Conservation (phyloP, 1,139 yeast species). For the Candida buenavistaensis region DNA sequence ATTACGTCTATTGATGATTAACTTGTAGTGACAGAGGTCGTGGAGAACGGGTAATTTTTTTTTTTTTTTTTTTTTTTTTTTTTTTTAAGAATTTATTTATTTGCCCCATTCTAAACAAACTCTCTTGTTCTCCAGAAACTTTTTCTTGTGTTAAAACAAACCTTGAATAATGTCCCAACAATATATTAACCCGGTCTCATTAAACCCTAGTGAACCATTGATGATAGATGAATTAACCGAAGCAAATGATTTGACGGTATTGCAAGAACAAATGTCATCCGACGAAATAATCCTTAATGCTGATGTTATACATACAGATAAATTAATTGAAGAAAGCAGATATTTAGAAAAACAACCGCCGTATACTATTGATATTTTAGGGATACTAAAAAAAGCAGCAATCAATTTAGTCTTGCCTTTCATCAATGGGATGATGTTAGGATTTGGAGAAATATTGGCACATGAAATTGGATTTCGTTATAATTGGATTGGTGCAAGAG, state of each 20-base stretch:
- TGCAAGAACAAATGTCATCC: constrained; percentile 68
- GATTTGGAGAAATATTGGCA: constrained; percentile 93
- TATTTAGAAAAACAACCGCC: constrained; percentile 15
- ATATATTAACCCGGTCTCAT: not conserved
- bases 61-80: not conserved
- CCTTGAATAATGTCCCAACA: constrained; percentile 4
- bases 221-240: constrained; percentile 13
- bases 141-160: not conserved
- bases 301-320: constrained; percentile 25
- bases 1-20: not conserved
- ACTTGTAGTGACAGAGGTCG: too few relatives aligned
- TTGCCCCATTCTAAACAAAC: not conserved
- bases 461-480: constrained; percentile 86
- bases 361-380: constrained; percentile 26
- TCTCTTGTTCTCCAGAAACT: not conserved
- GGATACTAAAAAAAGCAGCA: constrained; percentile 50
- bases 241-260: constrained; percentile 43
- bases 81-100: not conserved
- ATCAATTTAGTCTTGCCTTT: constrained; percentile 84
- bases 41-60: too few relatives aligned
- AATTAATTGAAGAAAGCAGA: constrained; percentile 22
- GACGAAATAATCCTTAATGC: constrained; percentile 52
- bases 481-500: constrained; percentile 77
- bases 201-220: not conserved
- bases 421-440: constrained; percentile 92